Percentiles rank a stretch among this genome's conserved stretches.
phyloP scores from a whole-genome alignment of 805 yeast species.

The Barnettozyma salicaria region DNA sequence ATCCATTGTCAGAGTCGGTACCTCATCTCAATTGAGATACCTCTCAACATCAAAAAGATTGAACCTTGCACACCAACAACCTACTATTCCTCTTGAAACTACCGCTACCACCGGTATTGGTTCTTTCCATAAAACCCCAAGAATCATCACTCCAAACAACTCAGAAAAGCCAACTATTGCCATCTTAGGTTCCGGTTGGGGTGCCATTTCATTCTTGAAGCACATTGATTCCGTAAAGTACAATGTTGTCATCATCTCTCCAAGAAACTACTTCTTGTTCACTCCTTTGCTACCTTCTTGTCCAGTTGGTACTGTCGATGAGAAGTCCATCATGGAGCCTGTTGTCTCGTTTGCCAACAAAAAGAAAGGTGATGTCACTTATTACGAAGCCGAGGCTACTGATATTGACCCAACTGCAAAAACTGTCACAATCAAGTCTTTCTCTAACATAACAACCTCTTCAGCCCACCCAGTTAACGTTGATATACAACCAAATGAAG shows the following conservation, averaged over 20 bases:
- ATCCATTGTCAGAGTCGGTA: conserved; percentile 2
- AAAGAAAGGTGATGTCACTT: conserved; percentile 68
- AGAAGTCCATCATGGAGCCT: conserved; percentile 90
- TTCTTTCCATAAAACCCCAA: conserved; percentile 35
- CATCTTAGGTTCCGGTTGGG: conserved; percentile 91
- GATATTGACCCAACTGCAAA: conserved; percentile 70
- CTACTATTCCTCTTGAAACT: background rate
- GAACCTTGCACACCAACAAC: background rate
- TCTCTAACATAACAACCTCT: conserved; percentile 9
- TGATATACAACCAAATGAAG: conserved; percentile 29
- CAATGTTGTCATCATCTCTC: conserved; percentile 86
- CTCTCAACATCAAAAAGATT: background rate
- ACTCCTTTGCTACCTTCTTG: conserved; percentile 95
- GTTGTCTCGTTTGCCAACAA: conserved; percentile 81
- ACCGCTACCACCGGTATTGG: conserved; percentile 29
- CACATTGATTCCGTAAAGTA: conserved; percentile 79
- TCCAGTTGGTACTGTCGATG: conserved; percentile 88
- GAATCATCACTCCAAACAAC: conserved; percentile 29
- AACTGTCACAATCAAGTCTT: conserved; percentile 54
- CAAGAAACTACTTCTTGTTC: conserved; percentile 91
- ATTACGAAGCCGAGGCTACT: conserved; percentile 87
- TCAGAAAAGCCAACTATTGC: conserved; percentile 41
- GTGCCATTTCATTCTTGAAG: conserved; percentile 78
- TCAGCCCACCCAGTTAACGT: conserved; percentile 10
- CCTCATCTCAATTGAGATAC: conserved; percentile 7